These are phyloP conservation scores for Aspergillus bertholletiae DNA, from an alignment of 495 filamentous ascomycete species.

Conservation along the genomic window DNA sequence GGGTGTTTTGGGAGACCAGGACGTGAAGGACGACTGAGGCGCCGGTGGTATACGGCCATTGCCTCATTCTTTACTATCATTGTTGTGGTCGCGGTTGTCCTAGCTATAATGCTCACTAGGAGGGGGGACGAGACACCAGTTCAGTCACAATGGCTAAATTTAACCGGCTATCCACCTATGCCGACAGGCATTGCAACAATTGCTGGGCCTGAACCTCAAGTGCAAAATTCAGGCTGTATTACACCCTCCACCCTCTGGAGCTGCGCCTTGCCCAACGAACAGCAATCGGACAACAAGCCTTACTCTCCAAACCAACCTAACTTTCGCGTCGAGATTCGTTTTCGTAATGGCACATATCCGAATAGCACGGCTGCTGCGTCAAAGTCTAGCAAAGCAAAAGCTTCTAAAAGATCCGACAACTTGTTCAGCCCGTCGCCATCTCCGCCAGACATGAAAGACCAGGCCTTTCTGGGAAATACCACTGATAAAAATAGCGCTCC, in stretches of 20 bases:
- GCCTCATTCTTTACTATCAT: conserved; percentile 50
- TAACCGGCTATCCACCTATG: conserved; percentile 83
- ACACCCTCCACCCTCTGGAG: conserved; percentile 71
- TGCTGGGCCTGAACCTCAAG: conserved; percentile 56
- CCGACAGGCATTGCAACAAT: conserved; percentile 79
- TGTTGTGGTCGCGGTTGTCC: conserved; percentile 55
- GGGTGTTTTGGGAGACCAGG: conserved; percentile 61
- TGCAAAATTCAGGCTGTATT: conserved; percentile 61
- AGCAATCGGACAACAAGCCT: conserved; percentile 56
- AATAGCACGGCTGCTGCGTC: conserved; percentile 30
- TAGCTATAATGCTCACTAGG: conserved; percentile 59
- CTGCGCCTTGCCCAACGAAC: conserved; percentile 74
- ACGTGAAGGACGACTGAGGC: conserved; percentile 59
- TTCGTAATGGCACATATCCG: conserved; percentile 63
- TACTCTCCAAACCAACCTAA: conserved; percentile 65
- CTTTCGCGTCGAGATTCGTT: conserved; percentile 76
- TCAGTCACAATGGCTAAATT: conserved; percentile 69
- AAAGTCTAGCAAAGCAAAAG: conserved; percentile 16
- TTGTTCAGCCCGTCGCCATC: conserved; percentile 56
- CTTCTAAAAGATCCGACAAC: conserved; percentile 11
- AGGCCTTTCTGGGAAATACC: conserved; percentile 76
- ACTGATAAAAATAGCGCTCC: conserved; percentile 67
- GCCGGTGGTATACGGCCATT: conserved; percentile 58
- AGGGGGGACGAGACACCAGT: conserved; percentile 38
- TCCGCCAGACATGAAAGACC: conserved; percentile 64